phyloP scores from a whole-genome alignment of 2,329 filamentous ascomycete species.

The Aspergillus glaucus region DNA sequence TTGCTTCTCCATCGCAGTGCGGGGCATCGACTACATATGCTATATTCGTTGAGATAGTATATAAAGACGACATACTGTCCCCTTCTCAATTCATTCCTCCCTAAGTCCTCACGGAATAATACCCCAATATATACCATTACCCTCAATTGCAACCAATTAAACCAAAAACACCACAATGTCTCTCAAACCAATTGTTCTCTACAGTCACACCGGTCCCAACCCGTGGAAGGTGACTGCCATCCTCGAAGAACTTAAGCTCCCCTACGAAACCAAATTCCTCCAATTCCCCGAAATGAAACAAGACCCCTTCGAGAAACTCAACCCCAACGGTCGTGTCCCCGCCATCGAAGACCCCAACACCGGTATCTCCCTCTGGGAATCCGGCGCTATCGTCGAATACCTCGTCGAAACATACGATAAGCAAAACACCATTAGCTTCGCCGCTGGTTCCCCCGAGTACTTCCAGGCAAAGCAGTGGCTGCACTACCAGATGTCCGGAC shows the following conservation, averaged over 20 bases:
- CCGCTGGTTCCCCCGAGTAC: constrained; percentile 25
- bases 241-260: constrained; percentile 26
- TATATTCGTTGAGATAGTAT: too few species aligned
- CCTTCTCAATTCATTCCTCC: too few species aligned
- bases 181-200: constrained; percentile 13
- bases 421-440: constrained; percentile 32
- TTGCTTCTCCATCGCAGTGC: too few species aligned
- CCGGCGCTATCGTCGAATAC: constrained; percentile 41
- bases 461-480: constrained; percentile 41
- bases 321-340: constrained; percentile 31
- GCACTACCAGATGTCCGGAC: constrained; percentile 41
- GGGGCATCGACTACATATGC: too few species aligned
- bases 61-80: too few species aligned
- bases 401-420: constrained; percentile 42
- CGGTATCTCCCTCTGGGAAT: constrained; percentile 38
- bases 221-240: constrained; percentile 26
- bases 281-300: constrained; percentile 21
- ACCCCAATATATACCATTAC: too few species aligned
- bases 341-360: constrained; percentile 34
- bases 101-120: too few species aligned
- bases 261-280: constrained; percentile 20
- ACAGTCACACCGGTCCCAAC: constrained; percentile 20
- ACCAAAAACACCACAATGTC: constrained; percentile 7
- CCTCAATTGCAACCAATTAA: too few species aligned
- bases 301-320: constrained; percentile 21